A percentile compares a stretch with the other conserved stretches of the same genome.
phyloP scores from a whole-genome alignment of 2,329 filamentous ascomycete species.

The Verticillium dahliae region DNA sequence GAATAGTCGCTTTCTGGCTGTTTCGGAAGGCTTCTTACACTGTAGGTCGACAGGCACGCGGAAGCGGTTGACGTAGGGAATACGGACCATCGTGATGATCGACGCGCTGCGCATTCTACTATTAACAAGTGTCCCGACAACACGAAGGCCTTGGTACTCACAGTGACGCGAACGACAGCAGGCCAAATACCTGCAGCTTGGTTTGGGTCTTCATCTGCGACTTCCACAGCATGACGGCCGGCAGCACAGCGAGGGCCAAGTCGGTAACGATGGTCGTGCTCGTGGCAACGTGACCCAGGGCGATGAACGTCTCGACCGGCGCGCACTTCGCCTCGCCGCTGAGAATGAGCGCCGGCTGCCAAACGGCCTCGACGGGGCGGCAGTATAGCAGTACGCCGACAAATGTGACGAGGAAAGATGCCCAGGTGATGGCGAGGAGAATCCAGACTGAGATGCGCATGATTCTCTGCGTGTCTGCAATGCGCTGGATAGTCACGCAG shows the following conservation, averaged over 20 bases:
- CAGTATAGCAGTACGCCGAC: conserved; percentile 24
- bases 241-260: conserved; percentile 21
- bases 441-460: conserved; percentile 15
- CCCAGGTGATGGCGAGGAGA: conserved; percentile 13
- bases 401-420: conserved; percentile 21
- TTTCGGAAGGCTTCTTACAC: background rate
- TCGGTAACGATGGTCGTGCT: conserved; percentile 24
- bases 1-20: conserved; percentile 2
- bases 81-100: conserved; percentile 16
- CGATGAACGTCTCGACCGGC: conserved; percentile 14
- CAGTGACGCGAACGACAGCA: conserved; percentile 15
- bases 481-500: conserved; percentile 28
- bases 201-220: conserved; percentile 21
- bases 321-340: conserved; percentile 15
- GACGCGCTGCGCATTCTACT: conserved; percentile 6
- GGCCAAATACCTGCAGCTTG: conserved; percentile 14
- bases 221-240: conserved; percentile 22
- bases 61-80: conserved; percentile 15
- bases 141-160: background rate
- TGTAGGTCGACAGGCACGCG: conserved; percentile 8
- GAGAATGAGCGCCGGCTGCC: conserved; percentile 20
- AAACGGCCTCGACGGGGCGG: conserved; percentile 20
- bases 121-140: background rate
- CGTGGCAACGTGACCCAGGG: conserved; percentile 20
- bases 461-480: conserved; percentile 12